phyloP scores from a whole-genome alignment of 345 rosid genomes.

The Eucalyptus curtisii region DNA sequence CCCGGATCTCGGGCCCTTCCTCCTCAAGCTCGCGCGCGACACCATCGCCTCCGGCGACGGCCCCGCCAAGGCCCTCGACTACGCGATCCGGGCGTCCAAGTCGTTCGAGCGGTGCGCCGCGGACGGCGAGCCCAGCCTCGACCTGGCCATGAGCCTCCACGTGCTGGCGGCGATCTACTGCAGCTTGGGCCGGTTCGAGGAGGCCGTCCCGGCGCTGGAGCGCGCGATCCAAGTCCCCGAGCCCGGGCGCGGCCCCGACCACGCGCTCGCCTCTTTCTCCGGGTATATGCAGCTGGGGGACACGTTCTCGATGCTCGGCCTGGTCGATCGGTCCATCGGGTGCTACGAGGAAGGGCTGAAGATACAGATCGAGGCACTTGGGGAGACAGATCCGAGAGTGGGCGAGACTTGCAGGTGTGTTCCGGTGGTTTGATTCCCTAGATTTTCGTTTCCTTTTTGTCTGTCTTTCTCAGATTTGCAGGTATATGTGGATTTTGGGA shows the following conservation, averaged over 20 bases:
- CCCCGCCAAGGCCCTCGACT: conserved; percentile 78
- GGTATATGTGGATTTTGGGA: background rate
- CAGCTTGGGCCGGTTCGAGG: conserved; percentile 87
- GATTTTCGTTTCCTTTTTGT: background rate
- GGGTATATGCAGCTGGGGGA: conserved; percentile 98
- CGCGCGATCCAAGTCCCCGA: conserved; percentile 81
- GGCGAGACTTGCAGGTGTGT: conserved; percentile 98
- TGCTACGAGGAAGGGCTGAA: conserved; percentile 81
- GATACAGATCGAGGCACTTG: conserved; percentile 93
- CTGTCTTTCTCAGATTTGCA: background rate
- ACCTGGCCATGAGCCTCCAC: conserved; percentile 92
- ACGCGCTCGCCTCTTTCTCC: conserved; percentile 83
- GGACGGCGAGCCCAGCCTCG: conserved; percentile 75
- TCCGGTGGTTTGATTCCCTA: background rate
- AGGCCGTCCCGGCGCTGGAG: conserved; percentile 84
- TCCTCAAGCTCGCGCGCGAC: conserved; percentile 88
- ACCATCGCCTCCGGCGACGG: conserved; percentile 95
- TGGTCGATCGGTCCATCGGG: conserved; percentile 72
- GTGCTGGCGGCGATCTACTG: conserved; percentile 93
- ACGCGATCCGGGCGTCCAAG: conserved; percentile 78
- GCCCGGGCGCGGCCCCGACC: conserved; percentile 61
- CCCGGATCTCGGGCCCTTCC: conserved; percentile 98
- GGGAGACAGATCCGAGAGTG: conserved; percentile 93
- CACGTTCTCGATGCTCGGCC: conserved; percentile 94
- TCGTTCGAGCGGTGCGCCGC: conserved; percentile 84